A percentile compares a stretch with the other conserved stretches of the same genome.
Conservation (phyloP, 192 early-diverging fungal species). For the Spizellomyces punctatus region DNA sequence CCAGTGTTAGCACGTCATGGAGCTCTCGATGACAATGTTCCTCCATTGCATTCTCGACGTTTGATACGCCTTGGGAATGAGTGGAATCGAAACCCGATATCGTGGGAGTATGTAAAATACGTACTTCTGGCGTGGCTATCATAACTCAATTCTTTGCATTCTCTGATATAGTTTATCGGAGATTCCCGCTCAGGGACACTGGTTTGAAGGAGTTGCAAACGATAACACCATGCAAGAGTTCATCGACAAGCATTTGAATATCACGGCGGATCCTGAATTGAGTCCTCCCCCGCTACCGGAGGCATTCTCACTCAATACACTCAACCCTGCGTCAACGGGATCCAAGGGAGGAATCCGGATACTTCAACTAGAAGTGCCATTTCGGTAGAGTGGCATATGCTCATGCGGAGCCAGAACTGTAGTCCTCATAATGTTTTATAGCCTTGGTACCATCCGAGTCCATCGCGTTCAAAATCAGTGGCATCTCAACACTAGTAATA, state of each 20-base stretch:
- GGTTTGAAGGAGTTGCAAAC: slow-evolving; percentile 62
- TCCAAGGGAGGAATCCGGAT: slow-evolving; percentile 67
- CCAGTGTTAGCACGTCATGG: slow-evolving; percentile 66
- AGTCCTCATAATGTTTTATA: not conserved
- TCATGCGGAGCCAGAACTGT: too few species aligned
- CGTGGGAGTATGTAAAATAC: slow-evolving; percentile 47
- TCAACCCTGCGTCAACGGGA: slow-evolving; percentile 71
- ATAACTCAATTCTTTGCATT: slow-evolving; percentile 5
- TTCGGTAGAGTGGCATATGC: slow-evolving; percentile 45
- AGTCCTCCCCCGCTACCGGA: slow-evolving; percentile 54
- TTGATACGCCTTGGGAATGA: slow-evolving; percentile 68
- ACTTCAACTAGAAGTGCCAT: slow-evolving; percentile 68
- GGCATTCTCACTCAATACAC: slow-evolving; percentile 58
- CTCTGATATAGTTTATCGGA: slow-evolving; percentile 57
- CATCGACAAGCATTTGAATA: slow-evolving; percentile 40
- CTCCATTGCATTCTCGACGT: slow-evolving; percentile 67
- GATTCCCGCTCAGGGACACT: slow-evolving; percentile 63
- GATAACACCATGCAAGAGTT: slow-evolving; percentile 57
- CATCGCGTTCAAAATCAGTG: slow-evolving; percentile 34
- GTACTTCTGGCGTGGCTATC: not conserved
- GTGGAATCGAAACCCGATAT: slow-evolving; percentile 51
- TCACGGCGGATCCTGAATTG: not conserved
- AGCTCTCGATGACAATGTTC: slow-evolving; percentile 72
- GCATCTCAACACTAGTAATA: slow-evolving; percentile 64
- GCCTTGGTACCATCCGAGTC: slow-evolving; percentile 38